A percentile compares a stretch with the other conserved stretches of the same genome.
Conservation (phyloP, 2,329 filamentous ascomycete species). For the Blastomyces parvus region DNA sequence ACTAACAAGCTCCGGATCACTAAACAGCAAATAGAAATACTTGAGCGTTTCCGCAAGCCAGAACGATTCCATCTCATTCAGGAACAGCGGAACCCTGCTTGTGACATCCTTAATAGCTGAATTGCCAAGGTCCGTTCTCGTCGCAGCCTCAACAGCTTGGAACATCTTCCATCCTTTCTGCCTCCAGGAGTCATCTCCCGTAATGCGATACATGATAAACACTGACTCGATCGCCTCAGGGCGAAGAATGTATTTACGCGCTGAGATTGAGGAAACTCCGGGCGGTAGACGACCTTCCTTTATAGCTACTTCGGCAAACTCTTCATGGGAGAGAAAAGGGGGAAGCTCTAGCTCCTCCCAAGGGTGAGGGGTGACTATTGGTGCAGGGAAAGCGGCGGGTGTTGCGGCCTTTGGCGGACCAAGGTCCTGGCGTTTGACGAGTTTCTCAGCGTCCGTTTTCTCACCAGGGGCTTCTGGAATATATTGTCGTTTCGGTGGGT, state of each 20-base stretch:
- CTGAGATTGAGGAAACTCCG: constrained; percentile 33
- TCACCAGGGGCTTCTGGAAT: constrained; percentile 38
- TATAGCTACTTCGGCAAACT: constrained; percentile 32
- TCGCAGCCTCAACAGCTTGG: constrained; percentile 56
- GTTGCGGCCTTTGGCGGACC: constrained; percentile 29
- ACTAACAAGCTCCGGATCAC: constrained; percentile 52
- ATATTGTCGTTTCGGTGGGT: constrained; percentile 27
- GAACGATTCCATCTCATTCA: constrained; percentile 74
- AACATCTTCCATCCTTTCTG: constrained; percentile 87
- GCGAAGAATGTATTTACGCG: constrained; percentile 37
- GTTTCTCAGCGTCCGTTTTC: constrained; percentile 17
- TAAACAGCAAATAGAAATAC: constrained; percentile 80
- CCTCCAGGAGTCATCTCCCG: constrained; percentile 63
- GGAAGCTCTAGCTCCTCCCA: constrained; percentile 27
- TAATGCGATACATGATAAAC: constrained; percentile 86
- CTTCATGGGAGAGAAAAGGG: constrained; percentile 29
- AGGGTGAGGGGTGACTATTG: neutral
- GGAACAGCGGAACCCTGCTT: constrained; percentile 48
- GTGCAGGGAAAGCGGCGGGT: constrained; percentile 22
- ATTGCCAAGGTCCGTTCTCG: constrained; percentile 57
- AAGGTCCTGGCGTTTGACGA: constrained; percentile 8
- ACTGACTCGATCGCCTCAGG: constrained; percentile 83
- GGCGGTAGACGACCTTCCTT: constrained; percentile 36
- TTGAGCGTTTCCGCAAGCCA: constrained; percentile 88
- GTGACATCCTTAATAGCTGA: constrained; percentile 38